Base-by-base conservation (phyloP, 768 basidiomycete genomes). In the Suillus plorans region DNA sequence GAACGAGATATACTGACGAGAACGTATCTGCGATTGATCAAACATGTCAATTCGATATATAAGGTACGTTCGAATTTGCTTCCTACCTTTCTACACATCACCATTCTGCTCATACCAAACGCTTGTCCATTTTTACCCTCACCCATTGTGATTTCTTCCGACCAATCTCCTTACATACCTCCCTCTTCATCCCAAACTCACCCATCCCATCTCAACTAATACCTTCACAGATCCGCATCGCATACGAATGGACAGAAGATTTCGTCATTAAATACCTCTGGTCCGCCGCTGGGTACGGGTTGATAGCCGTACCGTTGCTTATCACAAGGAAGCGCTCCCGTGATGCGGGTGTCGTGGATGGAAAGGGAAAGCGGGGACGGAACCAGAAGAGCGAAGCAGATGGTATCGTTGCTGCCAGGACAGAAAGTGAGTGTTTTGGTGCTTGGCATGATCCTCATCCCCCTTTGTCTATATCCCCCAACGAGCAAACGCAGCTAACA, bases 231-330 rank as follows among this genome's bases (percentile, higher is more conserved):
- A 92, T 94, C 61, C 89, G 94, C 18, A 93, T 96, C 56, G 90
- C 90, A 2, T 96, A 94, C 71, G 93, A 89, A 78, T 97, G 92
- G 95, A 97, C 93, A 0, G 96, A 97, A 73, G 96, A 97, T 79
- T 95, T 94, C 69, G 91, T 97, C 22, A 95, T 97, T 82, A 97
- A 97, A 76, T 98, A 97, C 74, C 79, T 93, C 10, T 97, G 95
- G 96, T 94, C 92, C 12, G 95, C 95, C 1, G 89, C 88, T 5
- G 97, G 97, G 0, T 99, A 98, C 75, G 85, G 84, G 5, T 83
- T 98, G 25, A 98, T 99, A 72, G 92, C 95, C 9, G 89, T 98
- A 1, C 97, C 96, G 0, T 83, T 97, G 22, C 80, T 97, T 45
- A 87, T 92, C 70, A 91, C 89, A 0, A 81, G 88, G 20, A 71